Evolutionary conservation across 306 rosid genomes (phyloP), one percentile per base, ranked within the genome.

Genomic region (Mimosa pudica): DNA sequence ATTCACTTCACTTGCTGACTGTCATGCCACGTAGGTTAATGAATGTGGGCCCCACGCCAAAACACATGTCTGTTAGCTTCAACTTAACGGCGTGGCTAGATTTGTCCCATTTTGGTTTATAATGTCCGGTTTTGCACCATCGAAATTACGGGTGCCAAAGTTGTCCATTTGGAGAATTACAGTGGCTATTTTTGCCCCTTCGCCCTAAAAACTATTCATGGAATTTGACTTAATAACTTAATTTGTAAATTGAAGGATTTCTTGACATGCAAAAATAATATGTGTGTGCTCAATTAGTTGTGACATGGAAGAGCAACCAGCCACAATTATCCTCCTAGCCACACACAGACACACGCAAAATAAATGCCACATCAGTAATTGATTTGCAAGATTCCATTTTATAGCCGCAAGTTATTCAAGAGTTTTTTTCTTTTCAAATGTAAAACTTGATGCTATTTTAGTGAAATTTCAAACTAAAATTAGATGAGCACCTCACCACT

Each of bases 401-500:
- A 35, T 17, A 55, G 55, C 60, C 60, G 51, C 12, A 70, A 47
- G 13, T 64, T 51, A 47, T 61, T 48, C 60, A 51, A 60, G 68
- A 62, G 10, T 0, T 10, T 33, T 63, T 75, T 16, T 33, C 52
- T 79, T 36, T 49, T 12, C 67, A 44, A 17, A 77, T 35, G 58
- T 63, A 64, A 62, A 82, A 77, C 55, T 62, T 42, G 42, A 51
- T 73, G 54, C 13, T 41, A 72, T 41, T 32, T 72, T 60, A 73
- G 20, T 73, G 38, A 63, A 71, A 58, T 71, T 79, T 55, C 77
- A 70, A 77, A 72, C 14, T 63, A 35, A 80, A 83, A 90, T 88
- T 84, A 79, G 91, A 85, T 87, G 86, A 84, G 89, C 87, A 95
- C 98, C 98, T 95, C 96, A 79, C 98, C 98, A 11, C 89, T 91